Evolutionary conservation across 805 yeast genomes (phyloP), one percentile per base, ranked within the genome.

Genomic region (Starmerella kuoi): DNA sequence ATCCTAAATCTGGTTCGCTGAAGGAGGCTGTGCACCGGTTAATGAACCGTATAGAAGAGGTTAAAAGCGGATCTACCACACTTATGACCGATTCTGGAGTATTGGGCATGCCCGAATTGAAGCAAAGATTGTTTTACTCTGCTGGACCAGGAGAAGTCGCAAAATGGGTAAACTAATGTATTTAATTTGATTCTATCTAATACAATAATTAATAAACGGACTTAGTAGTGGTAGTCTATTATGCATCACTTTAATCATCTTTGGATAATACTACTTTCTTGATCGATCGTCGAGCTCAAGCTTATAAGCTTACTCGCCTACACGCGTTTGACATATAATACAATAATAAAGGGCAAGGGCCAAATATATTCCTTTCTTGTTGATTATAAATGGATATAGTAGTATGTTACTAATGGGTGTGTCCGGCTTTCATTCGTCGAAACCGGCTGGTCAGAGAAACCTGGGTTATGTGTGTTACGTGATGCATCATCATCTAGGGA

Each of bases 71-170:
- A 9, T 32, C 56, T 1, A 5, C 17, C 23, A 28, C 42, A 1
- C 37, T 54, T 2, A 42, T 50, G 2, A 37, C 27, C 2, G 37
- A 51, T 4, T 35, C 46, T 5, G 57, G 48, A 14, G 54, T 43
- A 7, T 34, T 53, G n/a, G 44, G 42, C 14, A 23, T 36, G 6
- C 35, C 41, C 3, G 50, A 35, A 5, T 4, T 45, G 24, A 26
- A 35, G 23, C 36, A 28, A 33, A 30, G 48, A 9, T 35, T 45
- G 14, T 17, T 35, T 15, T 37, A 28, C 19, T 15, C 50, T 2
- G 46, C 44, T 8, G 46, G 35, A 6, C 36, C 41, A 9, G 25
- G 31, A 22, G 18, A n/a, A 2, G 19, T 40, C 12, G 4, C 19
- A 5, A 31, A 19, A n/a, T 44, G 49, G 42, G 39, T 33, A 2